Percentiles rank a stretch among this genome's conserved stretches.
Conservation (phyloP, 768 basidiomycete genomes). For the Strobilomyces dryophilus region DNA sequence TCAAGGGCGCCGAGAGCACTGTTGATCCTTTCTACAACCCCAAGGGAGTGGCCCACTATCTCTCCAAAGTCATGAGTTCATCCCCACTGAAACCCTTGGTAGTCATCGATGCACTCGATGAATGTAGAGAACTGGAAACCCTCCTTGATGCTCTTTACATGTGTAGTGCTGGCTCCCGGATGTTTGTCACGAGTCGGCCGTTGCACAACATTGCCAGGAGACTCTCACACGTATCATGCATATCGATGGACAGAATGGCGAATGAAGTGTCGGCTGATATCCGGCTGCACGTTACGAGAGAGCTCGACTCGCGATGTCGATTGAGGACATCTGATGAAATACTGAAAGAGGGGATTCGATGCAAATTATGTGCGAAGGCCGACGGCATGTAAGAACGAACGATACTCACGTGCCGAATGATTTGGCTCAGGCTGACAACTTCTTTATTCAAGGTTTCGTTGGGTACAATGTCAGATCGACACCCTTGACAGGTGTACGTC, state of each 20-base stretch:
- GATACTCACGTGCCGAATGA: no score
- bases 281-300: conserved; percentile 9
- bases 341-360: conserved; percentile 9
- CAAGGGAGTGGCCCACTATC: background rate
- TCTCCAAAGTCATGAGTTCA: background rate
- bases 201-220: conserved; percentile 7
- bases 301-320: conserved; percentile 2
- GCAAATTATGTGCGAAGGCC: conserved; percentile 5
- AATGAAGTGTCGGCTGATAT: conserved; percentile 7
- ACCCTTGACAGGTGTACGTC: no score
- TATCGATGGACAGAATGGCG: conserved; percentile 10
- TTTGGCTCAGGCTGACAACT: no score
- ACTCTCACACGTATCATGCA: background rate
- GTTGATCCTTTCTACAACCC: background rate
- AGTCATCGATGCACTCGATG: conserved; percentile 23
- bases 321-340: conserved; percentile 1
- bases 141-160: conserved; percentile 4
- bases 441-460: no score
- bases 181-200: conserved; percentile 16
- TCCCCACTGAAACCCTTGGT: conserved; percentile 7
- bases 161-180: background rate
- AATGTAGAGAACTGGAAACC: conserved; percentile 10
- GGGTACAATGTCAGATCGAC: no score
- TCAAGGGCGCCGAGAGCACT: background rate
- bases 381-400: conserved; percentile 21